Percentiles rank a stretch among this genome's conserved stretches.
Conservation (phyloP, 2,329 filamentous ascomycete species). For the Exophiala xenobiotica region DNA sequence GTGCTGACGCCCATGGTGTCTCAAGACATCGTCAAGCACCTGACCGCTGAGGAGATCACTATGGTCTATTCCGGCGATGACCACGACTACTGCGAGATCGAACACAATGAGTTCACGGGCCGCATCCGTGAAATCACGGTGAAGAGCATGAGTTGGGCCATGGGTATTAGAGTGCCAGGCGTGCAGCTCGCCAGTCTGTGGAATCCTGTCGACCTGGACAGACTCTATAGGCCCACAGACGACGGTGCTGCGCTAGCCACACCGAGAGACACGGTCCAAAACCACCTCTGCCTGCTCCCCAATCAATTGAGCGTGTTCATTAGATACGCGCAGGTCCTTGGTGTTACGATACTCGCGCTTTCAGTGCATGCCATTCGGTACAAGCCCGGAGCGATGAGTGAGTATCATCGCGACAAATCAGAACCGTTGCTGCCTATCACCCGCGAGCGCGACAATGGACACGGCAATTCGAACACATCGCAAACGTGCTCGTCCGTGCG, state of each 20-base stretch:
- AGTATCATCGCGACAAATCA: constrained; percentile 33
- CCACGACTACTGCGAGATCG: constrained; percentile 93
- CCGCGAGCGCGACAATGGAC: no score
- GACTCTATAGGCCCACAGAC: constrained; percentile 34
- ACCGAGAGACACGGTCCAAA: constrained; percentile 66
- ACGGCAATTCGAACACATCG: constrained; percentile 30
- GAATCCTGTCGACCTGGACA: constrained; percentile 73
- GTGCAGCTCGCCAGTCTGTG: constrained; percentile 87
- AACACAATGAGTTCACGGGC: constrained; percentile 68
- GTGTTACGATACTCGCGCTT: constrained; percentile 49
- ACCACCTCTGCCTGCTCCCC: constrained; percentile 84
- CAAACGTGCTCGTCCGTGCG: constrained; percentile 21
- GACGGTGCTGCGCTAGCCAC: constrained; percentile 27
- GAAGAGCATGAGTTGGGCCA: constrained; percentile 92
- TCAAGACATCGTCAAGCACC: constrained; percentile 68
- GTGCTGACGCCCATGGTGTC: constrained; percentile 79
- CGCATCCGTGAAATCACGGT: constrained; percentile 80
- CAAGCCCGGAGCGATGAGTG: constrained; percentile 28
- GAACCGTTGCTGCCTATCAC: constrained; percentile 32
- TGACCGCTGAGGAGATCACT: constrained; percentile 67
- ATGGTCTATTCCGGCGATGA: constrained; percentile 95
- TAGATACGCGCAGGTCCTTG: constrained; percentile 67
- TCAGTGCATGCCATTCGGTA: constrained; percentile 26
- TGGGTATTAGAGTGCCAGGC: constrained; percentile 86
- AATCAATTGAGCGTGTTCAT: constrained; percentile 84